These are phyloP conservation scores for Puccinia triticina DNA, from an alignment of 1,284 basidiomycete species.

Conservation along the genomic window DNA sequence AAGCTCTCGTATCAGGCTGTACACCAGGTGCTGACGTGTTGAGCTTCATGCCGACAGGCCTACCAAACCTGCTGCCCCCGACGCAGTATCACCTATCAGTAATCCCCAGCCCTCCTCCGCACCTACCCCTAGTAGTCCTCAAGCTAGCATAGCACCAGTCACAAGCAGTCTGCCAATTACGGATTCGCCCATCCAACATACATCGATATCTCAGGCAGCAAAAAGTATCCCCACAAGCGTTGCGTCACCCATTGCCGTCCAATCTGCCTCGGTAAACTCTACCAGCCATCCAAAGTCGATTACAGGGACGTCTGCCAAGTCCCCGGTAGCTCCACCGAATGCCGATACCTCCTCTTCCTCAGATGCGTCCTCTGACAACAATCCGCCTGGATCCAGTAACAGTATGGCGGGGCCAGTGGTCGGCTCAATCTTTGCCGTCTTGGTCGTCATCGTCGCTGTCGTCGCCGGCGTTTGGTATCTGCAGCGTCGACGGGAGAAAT, in stretches of 20 bases:
- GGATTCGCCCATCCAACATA: background rate
- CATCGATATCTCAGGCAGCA: background rate
- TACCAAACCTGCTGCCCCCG: background rate
- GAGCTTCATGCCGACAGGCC: background rate
- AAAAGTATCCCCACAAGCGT: slow-evolving; percentile 9
- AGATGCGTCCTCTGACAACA: background rate
- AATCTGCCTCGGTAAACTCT: background rate
- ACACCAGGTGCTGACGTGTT: background rate
- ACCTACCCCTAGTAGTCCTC: background rate
- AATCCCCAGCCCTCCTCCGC: background rate
- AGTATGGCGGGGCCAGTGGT: background rate
- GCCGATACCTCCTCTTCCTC: background rate
- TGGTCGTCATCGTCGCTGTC: background rate
- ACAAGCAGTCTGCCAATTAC: background rate
- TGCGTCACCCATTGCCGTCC: background rate
- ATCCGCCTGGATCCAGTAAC: background rate
- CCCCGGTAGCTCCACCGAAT: background rate
- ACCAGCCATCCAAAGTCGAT: background rate
- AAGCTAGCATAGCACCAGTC: background rate
- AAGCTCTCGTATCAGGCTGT: too few relatives aligned
- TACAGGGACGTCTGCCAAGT: background rate
- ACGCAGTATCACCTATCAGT: background rate
- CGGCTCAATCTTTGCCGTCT: slow-evolving; percentile 2
- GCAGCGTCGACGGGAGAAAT: slow-evolving; percentile 8
- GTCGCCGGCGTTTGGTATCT: slow-evolving; percentile 13